These are phyloP conservation scores for Beauveria bassiana DNA, from an alignment of 2,329 filamentous ascomycete species.

Conservation along the genomic window DNA sequence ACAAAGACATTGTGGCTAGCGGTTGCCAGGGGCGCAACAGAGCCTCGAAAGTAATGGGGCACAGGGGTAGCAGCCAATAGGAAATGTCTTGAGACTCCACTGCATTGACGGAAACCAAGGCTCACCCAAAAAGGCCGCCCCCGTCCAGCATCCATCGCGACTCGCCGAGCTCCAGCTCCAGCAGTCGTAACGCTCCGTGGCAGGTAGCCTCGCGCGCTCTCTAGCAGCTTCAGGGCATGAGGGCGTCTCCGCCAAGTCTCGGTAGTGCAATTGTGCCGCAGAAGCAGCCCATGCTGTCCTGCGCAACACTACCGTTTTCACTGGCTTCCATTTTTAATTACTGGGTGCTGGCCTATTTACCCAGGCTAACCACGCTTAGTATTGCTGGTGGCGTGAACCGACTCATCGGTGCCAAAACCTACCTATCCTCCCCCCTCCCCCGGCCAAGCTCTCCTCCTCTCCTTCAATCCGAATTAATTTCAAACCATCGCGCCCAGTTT, in stretches of 20 bases:
- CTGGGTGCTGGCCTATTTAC: too few relatives aligned
- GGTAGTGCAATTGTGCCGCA: not conserved
- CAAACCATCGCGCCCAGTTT: not conserved
- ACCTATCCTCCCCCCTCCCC: not conserved
- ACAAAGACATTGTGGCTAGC: conserved; percentile 8
- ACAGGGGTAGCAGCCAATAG: not conserved
- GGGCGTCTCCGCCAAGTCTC: not conserved
- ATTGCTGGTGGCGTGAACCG: not conserved
- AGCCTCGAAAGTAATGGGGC: not conserved
- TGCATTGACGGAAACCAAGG: not conserved
- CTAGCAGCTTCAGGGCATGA: not conserved
- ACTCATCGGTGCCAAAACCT: not conserved
- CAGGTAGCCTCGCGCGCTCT: not conserved
- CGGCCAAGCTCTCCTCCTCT: not conserved
- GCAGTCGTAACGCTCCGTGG: not conserved
- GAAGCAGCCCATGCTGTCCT: not conserved
- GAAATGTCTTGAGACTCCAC: not conserved
- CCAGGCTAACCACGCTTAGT: too few relatives aligned
- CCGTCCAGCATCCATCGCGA: conserved; percentile 6
- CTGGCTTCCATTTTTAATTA: too few relatives aligned
- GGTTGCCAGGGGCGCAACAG: conserved; percentile 7
- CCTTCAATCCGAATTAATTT: not conserved
- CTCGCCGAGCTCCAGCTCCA: conserved; percentile 10
- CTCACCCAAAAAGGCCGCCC: not conserved
- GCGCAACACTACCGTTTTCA: not conserved